Conservation (phyloP, 352 stramenopile species). For the Pythium biforme region DNA sequence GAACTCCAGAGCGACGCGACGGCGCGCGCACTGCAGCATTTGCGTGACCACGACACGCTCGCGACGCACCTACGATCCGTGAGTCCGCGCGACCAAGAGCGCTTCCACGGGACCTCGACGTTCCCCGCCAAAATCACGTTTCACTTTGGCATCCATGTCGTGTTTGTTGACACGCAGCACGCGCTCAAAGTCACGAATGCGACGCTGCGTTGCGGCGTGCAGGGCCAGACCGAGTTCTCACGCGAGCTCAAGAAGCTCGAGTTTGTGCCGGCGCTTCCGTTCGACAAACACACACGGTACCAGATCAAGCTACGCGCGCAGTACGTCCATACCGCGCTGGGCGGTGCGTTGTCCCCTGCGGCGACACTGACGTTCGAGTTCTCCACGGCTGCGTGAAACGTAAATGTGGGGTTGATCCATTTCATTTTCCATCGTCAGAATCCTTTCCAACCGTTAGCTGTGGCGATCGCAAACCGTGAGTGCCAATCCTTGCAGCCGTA, state of each 20-base stretch:
- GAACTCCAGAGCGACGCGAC: conserved; percentile 19
- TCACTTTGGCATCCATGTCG: conserved; percentile 28
- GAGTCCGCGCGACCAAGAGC: conserved; percentile 23
- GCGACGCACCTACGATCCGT: conserved; percentile 18
- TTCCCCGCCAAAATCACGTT: conserved; percentile 8
- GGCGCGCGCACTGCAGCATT: conserved; percentile 7
- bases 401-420: not conserved
- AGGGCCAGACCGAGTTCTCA: conserved; percentile 26
- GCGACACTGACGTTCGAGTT: conserved; percentile 27
- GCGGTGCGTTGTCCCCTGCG: conserved; percentile 3
- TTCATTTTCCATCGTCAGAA: conserved; percentile 42
- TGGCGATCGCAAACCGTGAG: conserved; percentile 78
- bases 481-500: conserved; percentile 90
- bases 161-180: conserved; percentile 30
- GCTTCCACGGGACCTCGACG: conserved; percentile 1
- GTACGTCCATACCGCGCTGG: conserved; percentile 30
- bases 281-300: conserved; percentile 36
- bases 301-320: conserved; percentile 32
- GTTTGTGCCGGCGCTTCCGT: conserved; percentile 37
- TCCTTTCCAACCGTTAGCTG: conserved; percentile 88
- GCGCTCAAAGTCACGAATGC: conserved; percentile 36
- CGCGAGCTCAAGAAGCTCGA: conserved; percentile 13
- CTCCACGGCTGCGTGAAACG: conserved; percentile 9
- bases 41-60: conserved; percentile 26
- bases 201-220: conserved; percentile 21